Conservation (phyloP, 2,329 filamentous ascomycete species). For the Ophiocordyceps robertsii region DNA sequence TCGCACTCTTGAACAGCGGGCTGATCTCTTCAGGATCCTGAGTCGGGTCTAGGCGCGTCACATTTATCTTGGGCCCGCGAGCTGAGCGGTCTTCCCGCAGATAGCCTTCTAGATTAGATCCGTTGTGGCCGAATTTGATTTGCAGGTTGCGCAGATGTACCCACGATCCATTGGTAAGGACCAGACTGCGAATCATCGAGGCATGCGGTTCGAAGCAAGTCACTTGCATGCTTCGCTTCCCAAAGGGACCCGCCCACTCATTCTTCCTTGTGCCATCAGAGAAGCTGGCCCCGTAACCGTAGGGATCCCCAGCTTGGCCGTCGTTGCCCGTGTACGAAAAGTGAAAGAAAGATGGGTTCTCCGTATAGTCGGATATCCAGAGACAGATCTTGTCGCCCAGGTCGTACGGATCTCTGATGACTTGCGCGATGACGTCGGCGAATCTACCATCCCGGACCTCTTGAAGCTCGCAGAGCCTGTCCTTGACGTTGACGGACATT, state of each 20-base stretch:
- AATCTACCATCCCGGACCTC: slow-evolving; percentile 44
- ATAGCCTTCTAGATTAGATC: slow-evolving; percentile 53
- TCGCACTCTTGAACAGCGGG: slow-evolving; percentile 38
- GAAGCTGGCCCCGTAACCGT: slow-evolving; percentile 33
- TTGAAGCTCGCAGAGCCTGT: slow-evolving; percentile 53
- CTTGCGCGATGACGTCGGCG: slow-evolving; percentile 57
- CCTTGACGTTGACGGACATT: slow-evolving; percentile 27
- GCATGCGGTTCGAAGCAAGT: slow-evolving; percentile 60
- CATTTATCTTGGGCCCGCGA: slow-evolving; percentile 34
- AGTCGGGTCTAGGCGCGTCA: slow-evolving; percentile 34
- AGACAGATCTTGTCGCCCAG: slow-evolving; percentile 38
- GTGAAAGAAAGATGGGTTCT: slow-evolving; percentile 50
- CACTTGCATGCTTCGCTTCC: slow-evolving; percentile 57
- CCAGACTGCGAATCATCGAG: slow-evolving; percentile 31
- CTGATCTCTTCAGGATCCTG: slow-evolving; percentile 29
- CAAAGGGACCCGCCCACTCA: slow-evolving; percentile 63
- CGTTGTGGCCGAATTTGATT: slow-evolving; percentile 42
- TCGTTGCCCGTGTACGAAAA: slow-evolving; percentile 20
- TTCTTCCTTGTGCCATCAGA: slow-evolving; percentile 7
- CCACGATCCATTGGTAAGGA: slow-evolving; percentile 46
- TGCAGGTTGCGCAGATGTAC: slow-evolving; percentile 60
- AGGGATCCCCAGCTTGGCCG: slow-evolving; percentile 36
- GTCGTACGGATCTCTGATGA: slow-evolving; percentile 41
- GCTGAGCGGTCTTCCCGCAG: slow-evolving; percentile 46
- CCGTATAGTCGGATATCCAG: slow-evolving; percentile 75